These are phyloP conservation scores for Proliferodiscus dingleyae DNA, from an alignment of 2,329 filamentous ascomycete species.

Conservation along the genomic window DNA sequence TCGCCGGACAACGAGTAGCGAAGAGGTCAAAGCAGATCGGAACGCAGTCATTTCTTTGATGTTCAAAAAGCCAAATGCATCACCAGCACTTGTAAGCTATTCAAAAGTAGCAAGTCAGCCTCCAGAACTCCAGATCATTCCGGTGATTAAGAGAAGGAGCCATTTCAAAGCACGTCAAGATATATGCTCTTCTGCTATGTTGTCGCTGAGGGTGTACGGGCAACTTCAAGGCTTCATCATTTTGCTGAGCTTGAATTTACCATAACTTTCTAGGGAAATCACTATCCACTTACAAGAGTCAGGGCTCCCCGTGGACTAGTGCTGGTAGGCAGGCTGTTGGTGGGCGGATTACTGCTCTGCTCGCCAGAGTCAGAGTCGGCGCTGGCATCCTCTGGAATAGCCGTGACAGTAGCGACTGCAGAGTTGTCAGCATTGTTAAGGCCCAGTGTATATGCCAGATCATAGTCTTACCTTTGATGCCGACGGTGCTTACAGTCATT, in stretches of 20 bases:
- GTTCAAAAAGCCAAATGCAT: conserved; percentile 63
- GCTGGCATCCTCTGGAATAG: neutral
- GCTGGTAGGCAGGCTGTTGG: neutral
- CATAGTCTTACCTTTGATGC: conserved; percentile 55
- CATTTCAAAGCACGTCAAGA: neutral
- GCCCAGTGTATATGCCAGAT: neutral
- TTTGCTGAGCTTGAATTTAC: conserved; percentile 3
- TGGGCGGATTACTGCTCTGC: too few relatives aligned
- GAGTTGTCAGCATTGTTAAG: neutral
- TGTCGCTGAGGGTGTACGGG: too few relatives aligned
- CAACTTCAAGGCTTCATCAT: neutral
- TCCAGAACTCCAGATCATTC: neutral
- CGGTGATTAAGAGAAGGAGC: neutral
- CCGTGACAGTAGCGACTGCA: neutral
- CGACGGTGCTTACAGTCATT: conserved; percentile 56
- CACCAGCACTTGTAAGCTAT: conserved; percentile 40
- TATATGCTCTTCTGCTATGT: too few relatives aligned
- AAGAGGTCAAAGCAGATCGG: conserved; percentile 69
- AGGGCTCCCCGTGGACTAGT: neutral
- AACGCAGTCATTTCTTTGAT: conserved; percentile 74
- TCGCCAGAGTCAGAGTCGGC: neutral
- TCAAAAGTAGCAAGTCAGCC: neutral
- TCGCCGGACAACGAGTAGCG: conserved; percentile 61
- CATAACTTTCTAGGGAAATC: neutral
- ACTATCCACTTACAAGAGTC: neutral